These are phyloP conservation scores for Mucor velutinosus DNA, from an alignment of 371 early-diverging fungal genomes.

Conservation along the genomic window DNA sequence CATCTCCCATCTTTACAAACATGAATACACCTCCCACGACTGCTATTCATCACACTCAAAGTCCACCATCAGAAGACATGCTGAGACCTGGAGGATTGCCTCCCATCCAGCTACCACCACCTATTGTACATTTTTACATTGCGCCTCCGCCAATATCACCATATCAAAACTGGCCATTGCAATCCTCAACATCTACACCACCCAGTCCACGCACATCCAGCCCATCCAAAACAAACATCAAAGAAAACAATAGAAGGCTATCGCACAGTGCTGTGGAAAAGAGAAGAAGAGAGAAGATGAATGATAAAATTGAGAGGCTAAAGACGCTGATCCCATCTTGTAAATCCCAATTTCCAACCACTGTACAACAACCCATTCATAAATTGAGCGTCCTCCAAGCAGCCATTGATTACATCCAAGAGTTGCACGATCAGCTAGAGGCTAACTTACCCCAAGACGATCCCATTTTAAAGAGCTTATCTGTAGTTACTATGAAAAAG, in stretches of 20 bases:
- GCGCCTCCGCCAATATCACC: not conserved
- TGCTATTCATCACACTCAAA: not conserved
- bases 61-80: not conserved
- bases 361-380: constrained; percentile 59
- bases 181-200: not conserved
- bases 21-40: not conserved
- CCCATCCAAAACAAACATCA: not conserved
- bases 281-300: constrained; percentile 70
- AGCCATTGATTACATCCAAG: constrained; percentile 67
- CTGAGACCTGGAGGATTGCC: constrained; percentile 6
- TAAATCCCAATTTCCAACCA: constrained; percentile 28
- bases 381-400: constrained; percentile 66
- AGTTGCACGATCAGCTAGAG: constrained; percentile 28
- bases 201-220: not conserved
- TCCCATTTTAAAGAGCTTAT: constrained; percentile 14
- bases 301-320: constrained; percentile 47
- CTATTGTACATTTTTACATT: constrained; percentile 17
- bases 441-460: constrained; percentile 13
- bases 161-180: not conserved
- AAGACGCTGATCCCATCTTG: constrained; percentile 39
- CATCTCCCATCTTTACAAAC: not conserved
- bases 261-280: constrained; percentile 75
- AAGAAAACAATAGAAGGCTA: constrained; percentile 52
- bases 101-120: constrained; percentile 17
- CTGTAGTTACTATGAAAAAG: not conserved